Base-by-base conservation (phyloP, 768 basidiomycete species). In the Mycena indigotica region DNA sequence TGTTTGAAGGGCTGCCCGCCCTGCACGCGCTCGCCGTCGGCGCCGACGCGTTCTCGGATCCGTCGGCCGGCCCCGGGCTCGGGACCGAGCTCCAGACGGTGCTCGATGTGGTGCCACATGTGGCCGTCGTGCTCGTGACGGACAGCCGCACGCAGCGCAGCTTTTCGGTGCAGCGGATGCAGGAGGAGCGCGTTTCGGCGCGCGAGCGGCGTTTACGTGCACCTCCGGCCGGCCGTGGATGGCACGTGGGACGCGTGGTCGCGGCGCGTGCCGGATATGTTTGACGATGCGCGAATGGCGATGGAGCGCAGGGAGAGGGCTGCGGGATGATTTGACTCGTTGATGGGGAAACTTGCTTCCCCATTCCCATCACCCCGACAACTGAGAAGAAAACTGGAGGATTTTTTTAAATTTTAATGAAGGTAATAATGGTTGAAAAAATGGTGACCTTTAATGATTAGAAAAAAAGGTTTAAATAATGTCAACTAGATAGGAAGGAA, bases 21-120 rank as follows among this genome's bases (percentile, higher is more conserved):
- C 41, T 60, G n/a, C 55, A 49, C 12, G 53, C 54, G 38, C 50
- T 60, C 58, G 53, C 54, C 4, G 50, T 60, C 54, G 58, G 48
- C 53, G 53, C 45, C 49, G 41, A 19, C 5, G 35, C 54, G 21
- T 41, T 60, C 29, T 50, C 58, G 5, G 21, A 60, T n/a, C 44
- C 41, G 1, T 8, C 17, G 32, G 54, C 28, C 29, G 3, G 1
- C 2, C 54, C 58, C 29, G 58, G 58, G 26, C 23, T 45, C 28
- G 58, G 53, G 13, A 8, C 46, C 2, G 54, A 32, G 19, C 54
- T 60, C 21, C 38, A 16, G n/a, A 6, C 13, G 0, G 50, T 60
- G 16, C 45, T 60, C 39, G 4, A 4, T 38, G 58, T 54, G 13
- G 45, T 13, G 23, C 24, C 50, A 4, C 25, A 13, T 10, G 10